Evolutionary conservation across 331 rosid genomes (phyloP), one percentile per base, ranked within the genome.

Genomic region (Quercus phellos): DNA sequence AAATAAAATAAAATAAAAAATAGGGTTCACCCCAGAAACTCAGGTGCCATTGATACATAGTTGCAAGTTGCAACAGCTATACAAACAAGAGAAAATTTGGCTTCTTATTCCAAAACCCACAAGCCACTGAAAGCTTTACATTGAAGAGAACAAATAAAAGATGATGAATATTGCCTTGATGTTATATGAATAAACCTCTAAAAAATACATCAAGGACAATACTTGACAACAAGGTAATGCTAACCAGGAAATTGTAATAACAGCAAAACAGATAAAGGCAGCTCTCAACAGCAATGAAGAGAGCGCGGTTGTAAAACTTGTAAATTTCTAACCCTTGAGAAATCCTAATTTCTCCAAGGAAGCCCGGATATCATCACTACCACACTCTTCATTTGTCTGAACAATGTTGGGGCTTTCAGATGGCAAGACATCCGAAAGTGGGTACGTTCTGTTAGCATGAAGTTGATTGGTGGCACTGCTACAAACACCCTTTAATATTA

Each of bases 361-460:
- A 76, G 83, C 74, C 43, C 84, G 94, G 81, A 95, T 84, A 5
- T 87, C 98, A 0, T 76, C 85, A 8, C 91, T 84, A 78, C 81
- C 78, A 56, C 90, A 82, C n/a, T 89, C 94, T 69, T 85, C 88
- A n/a, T 85, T 9, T 32, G 97, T 86, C 80, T 93, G 90, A 38
- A 80, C 88, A 64, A 93, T 84, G 84, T 87, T 93, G 79, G 94
- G 89, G 79, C 88, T 84, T 77, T 95, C 98, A 14, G 78, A 32
- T 58, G 97, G 88, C 63, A 91, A 84, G 68, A 95, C 99, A 86
- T 93, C 98, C 4, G 98, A 83, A 51, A 95, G 93, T 80, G 99
- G 96, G 84, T 95, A 93, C 85, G n/a, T 95, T 80, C 98, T 82
- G 88, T 93, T 91, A 0, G 88, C 77, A 77, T 95, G 98, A 77